Base-by-base conservation (phyloP, 2,329 filamentous ascomycete genomes). In the Alternaria dauci region DNA sequence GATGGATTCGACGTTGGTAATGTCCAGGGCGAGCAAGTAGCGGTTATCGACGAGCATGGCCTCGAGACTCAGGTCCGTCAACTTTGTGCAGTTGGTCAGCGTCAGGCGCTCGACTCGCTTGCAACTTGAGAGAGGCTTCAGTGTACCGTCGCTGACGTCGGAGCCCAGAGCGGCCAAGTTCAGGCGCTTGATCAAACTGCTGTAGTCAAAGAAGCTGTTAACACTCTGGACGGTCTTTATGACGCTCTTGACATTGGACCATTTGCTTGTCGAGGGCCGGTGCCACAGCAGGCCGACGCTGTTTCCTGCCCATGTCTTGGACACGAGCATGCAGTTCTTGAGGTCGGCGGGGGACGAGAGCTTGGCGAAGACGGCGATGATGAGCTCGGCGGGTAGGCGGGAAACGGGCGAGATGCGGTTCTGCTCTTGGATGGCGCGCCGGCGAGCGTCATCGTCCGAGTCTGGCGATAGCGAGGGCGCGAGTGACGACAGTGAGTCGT, bases 261-360 rank as follows among this genome's bases (percentile, higher is more conserved):
- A 97, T 70, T 89, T 92, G 72, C 91, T 93, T 81, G 95, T 98
- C 28, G 92, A 89, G 1, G 95, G 95, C 39, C 95, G 87, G 78
- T 97, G 94, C 95, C 95, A 99, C 23, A 99, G 85, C 67, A 97
- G 86, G 65, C 95, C 94, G 68, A 98, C 95, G 52, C 91, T 90
- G 76, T 97, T 97, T 65, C 91, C 86, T 28, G 95, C 91, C 95
- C 95, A 99, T 64, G 90, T 88, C 79, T 93, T 94, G 74, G 90
- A 97, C n/a, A 97, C 94, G 66, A 95, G 84, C 91, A 98, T 94
- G 80, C 92, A 96, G 79, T 89, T 90, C 68, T 93, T 86, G 69
- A 97, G 86, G 74, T 99, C 94, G 44, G 84, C 82, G 2, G 93
- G 86, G 12, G 86, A 88, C 71, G 85, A 89, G 59, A 99, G 87